Percentiles rank a stretch among this genome's conserved stretches.
Conservation (phyloP, 495 filamentous ascomycete genomes). For the Hypoxylon fragiforme region DNA sequence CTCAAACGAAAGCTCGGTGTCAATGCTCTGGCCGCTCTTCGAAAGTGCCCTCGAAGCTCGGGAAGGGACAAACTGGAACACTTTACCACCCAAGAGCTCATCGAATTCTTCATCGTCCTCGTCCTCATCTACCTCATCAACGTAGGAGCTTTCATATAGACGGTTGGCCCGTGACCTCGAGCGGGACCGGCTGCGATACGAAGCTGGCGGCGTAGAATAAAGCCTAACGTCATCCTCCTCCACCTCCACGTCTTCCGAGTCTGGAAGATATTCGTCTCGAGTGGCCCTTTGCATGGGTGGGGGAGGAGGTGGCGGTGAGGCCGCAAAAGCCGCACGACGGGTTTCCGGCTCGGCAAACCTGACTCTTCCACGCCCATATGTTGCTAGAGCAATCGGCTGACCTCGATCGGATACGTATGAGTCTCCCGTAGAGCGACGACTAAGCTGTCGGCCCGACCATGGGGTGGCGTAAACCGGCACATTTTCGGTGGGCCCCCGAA, state of each 20-base stretch:
- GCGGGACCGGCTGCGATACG: constrained; percentile 11
- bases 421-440: constrained; percentile 7
- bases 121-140: constrained; percentile 3
- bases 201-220: background rate
- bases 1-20: constrained; percentile 11
- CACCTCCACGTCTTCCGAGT: constrained; percentile 8
- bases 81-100: constrained; percentile 15
- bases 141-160: constrained; percentile 3
- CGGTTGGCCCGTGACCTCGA: constrained; percentile 6
- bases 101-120: constrained; percentile 19
- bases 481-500: background rate
- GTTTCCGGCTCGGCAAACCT: constrained; percentile 10
- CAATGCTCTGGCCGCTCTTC: constrained; percentile 15
- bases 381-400: background rate
- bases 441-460: background rate
- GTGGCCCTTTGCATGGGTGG: background rate
- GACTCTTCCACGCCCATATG: constrained; percentile 7
- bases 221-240: background rate
- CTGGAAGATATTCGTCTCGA: background rate
- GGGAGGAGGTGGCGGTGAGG: background rate
- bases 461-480: background rate
- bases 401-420: constrained; percentile 7
- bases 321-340: background rate
- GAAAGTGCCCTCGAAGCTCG: constrained; percentile 13
- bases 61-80: constrained; percentile 22